Percentiles rank a stretch among this genome's conserved stretches.
Conservation (phyloP, 1,284 basidiomycete genomes). For the Ceratobasidium sp. region DNA sequence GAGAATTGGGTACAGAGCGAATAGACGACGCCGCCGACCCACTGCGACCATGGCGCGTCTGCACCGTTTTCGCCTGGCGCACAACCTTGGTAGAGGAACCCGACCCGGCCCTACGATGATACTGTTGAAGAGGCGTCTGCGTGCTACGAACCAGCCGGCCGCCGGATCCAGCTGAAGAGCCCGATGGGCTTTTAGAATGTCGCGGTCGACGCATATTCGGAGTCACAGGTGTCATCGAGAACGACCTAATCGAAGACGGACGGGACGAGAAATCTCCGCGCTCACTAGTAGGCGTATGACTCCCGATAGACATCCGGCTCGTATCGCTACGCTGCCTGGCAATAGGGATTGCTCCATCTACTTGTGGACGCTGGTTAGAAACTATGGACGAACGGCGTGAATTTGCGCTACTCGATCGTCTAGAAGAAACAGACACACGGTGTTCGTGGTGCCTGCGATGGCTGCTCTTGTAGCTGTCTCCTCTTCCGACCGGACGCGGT, state of each 20-base stretch:
- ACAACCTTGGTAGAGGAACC: constrained; percentile 84
- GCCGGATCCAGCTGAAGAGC: constrained; percentile 75
- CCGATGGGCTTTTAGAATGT: constrained; percentile 81
- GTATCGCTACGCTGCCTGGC: constrained; percentile 64
- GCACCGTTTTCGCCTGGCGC: constrained; percentile 64
- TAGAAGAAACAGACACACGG: constrained; percentile 66
- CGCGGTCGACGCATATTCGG: constrained; percentile 59
- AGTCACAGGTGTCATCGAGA: constrained; percentile 62
- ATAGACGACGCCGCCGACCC: constrained; percentile 80
- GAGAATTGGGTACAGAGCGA: constrained; percentile 77
- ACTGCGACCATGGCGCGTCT: constrained; percentile 71
- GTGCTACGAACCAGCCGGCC: constrained; percentile 63
- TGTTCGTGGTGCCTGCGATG: constrained; percentile 42
- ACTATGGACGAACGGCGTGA: constrained; percentile 79
- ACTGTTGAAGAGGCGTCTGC: constrained; percentile 76
- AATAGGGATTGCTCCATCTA: constrained; percentile 69
- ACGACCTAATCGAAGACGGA: constrained; percentile 80
- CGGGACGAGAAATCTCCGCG: constrained; percentile 78
- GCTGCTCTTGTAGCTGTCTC: constrained; percentile 35
- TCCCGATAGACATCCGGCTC: constrained; percentile 75
- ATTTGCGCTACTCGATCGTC: constrained; percentile 85
- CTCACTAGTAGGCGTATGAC: constrained; percentile 83
- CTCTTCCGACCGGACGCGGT: neutral
- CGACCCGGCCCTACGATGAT: constrained; percentile 78
- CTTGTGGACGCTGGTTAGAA: constrained; percentile 69